Evolutionary conservation across 345 rosid genomes (phyloP), one percentile per base, ranked within the genome.

Genomic region (Populus pruinosa): DNA sequence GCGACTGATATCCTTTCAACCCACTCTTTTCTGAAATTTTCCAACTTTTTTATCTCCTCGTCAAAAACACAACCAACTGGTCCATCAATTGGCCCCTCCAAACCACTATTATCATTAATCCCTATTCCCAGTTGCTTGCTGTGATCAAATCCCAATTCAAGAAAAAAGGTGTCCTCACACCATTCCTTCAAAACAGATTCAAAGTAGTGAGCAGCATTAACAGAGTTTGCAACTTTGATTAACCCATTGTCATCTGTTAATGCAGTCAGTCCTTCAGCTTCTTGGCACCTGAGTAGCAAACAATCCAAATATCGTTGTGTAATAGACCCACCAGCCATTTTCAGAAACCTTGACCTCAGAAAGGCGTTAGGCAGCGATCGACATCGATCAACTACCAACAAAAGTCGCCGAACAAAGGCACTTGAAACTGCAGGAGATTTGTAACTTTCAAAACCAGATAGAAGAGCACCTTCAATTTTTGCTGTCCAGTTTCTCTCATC

Each of bases 211-310:
- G 89, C 85, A 77, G 97, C 94, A 82, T 93, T 96, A 43, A 92
- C 53, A 6, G 92, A 87, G 84, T 85, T 85, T 35, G 88, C 85
- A 66, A 96, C 99, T 86, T 92, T 96, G 68, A 91, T 71, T 64
- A 96, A 84, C 79, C 90, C 99, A 79, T 85, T 84, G 62, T 92
- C 89, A 80, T 92, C 97, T 3, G 97, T 90, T 78, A 92, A 79
- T 33, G 98, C 94, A 77, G 99, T 96, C 84, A 92, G 76, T 73
- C 98, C 98, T 87, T 93, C 98, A 10, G 98, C 98, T 79, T 92
- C 98, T 83, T 91, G 99, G 84, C 99, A 92, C 83, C 94, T 88
- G 78, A 83, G 79, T 78, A 89, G 87, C 71, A 89, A 76, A 78
- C 91, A 78, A 81, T 94, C 94, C 85, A 91, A 85, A 87, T 90